These are phyloP conservation scores for sunflower (Helianthus annuus) DNA, from an alignment of 129 eudicot species.

Conservation along the genomic window HanXRQr2.0-SUNRISE NC_035438.2:6935517-6936016, in stretches of 20 bases:
- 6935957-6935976: constrained; percentile 75
- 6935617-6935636: constrained; percentile 57
- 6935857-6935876: constrained; percentile 73
- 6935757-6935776: constrained; percentile 56
- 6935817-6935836: constrained; percentile 52
- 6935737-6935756: constrained; percentile 54
- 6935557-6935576: constrained; percentile 46
- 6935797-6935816: constrained; percentile 36
- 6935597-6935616: constrained; percentile 45
- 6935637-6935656: constrained; percentile 68
- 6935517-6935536: constrained; percentile 46
- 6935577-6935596: constrained; percentile 35
- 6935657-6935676: constrained; percentile 56
- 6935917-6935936: constrained; percentile 68
- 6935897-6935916: constrained; percentile 76
- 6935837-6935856: constrained; percentile 60
- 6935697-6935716: constrained; percentile 67
- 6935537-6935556: constrained; percentile 49
- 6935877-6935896: constrained; percentile 58
- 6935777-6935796: constrained; percentile 38
- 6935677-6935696: constrained; percentile 52
- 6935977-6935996: constrained; percentile 65
- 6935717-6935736: constrained; percentile 66
- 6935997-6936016: constrained; percentile 73
- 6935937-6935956: constrained; percentile 67